These are phyloP conservation scores for Omphalea diandra DNA, from an alignment of 441 rosid species.

Conservation along the genomic window DNA sequence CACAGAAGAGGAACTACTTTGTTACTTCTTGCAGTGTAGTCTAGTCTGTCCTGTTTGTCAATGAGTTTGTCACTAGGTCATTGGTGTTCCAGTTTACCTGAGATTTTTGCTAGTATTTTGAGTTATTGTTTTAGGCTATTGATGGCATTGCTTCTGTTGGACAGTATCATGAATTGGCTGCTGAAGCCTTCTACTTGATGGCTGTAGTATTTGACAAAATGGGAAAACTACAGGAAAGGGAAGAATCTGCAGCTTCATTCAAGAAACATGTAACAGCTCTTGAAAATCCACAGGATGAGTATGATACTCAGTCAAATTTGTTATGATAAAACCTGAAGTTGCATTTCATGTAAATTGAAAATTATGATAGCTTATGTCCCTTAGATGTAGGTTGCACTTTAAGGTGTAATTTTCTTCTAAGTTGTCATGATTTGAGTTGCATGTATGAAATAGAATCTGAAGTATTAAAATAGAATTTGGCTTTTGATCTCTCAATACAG, in stretches of 20 bases:
- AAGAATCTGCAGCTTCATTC: conserved; percentile 79
- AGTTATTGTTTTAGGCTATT: background rate
- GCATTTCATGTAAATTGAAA: background rate
- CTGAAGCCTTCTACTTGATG: conserved; percentile 80
- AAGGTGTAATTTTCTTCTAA: background rate
- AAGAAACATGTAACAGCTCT: conserved; percentile 66
- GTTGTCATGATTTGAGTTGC: too few relatives aligned
- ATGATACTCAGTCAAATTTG: conserved; percentile 26
- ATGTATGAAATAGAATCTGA: background rate
- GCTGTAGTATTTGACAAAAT: conserved; percentile 65
- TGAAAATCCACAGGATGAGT: conserved; percentile 60
- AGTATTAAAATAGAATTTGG: too few relatives aligned
- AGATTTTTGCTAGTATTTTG: background rate
- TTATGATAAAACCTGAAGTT: background rate
- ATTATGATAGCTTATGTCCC: background rate
- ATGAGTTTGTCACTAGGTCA: background rate
- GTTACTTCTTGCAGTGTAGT: background rate
- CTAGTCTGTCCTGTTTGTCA: background rate
- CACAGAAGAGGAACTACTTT: background rate
- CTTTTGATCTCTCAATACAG: too few relatives aligned
- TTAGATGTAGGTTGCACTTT: background rate
- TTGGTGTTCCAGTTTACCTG: background rate
- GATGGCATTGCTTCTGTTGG: conserved; percentile 11
- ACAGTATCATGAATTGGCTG: conserved; percentile 96
- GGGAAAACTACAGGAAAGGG: conserved; percentile 57